Base-by-base conservation (phyloP, 495 filamentous ascomycete genomes). In the Opeltia flavorubescens region DNA sequence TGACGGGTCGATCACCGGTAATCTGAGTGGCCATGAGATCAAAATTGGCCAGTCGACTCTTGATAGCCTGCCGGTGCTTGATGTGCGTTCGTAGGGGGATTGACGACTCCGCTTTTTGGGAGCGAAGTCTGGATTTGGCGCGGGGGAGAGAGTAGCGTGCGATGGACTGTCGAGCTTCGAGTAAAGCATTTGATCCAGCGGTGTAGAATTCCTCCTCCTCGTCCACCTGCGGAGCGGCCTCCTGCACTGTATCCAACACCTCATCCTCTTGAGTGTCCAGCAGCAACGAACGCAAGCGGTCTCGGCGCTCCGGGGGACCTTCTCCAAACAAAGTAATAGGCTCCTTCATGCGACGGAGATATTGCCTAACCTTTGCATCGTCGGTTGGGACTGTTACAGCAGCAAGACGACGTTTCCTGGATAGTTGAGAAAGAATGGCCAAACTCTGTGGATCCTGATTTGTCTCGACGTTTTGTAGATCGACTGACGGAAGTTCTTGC, bases 241-340 rank as follows among this genome's bases (percentile, higher is more conserved):
- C 75, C 71, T 85, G 82, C 11, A 70, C 67, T 31, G 74, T 64
- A 58, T 94, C 88, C 5, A 68, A 73, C 52, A 76, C 79, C 5
- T 70, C 68, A 35, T 80, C 77, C 31, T 71, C 76, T 11, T 54
- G 53, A 26, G 60, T 64, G 59, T 76, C 70, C 44, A 70, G 63
- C 33, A 96, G 68, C 0, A 96, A 66, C 58, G 86, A 83, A 55
- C 91, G 78, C 49, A 99, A 59, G 47, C 91, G 76, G 51, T 95
- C 91, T 66, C 91, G 74, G 47, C 91, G 70, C 54, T 96, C 89
- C 5, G 69, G 78, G 0, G 82, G 83, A 5, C 86, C 88, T 70
- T 99, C 91, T 36, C 86, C 91, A 55, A 99, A 99, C 0, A 96
- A 71, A 4, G 93, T 99, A 46, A 96, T 81, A 2, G 91, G 93